These are phyloP conservation scores for Rhizopogon vesiculosus DNA, from an alignment of 768 basidiomycete genomes.

Conservation along the genomic window DNA sequence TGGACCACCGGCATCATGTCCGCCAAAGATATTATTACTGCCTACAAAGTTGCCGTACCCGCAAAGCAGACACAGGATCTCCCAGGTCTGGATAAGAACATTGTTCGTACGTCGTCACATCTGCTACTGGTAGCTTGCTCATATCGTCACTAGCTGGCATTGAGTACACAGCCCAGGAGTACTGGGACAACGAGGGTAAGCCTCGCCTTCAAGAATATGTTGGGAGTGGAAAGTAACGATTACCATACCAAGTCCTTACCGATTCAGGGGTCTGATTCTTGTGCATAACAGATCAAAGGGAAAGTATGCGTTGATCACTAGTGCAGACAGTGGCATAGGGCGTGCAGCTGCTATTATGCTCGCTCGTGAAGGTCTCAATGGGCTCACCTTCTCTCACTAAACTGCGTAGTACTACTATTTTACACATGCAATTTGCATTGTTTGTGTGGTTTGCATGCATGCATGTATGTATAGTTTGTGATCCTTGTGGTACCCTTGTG, in stretches of 20 bases:
- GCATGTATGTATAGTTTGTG: no score
- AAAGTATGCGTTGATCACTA: slow-evolving; percentile 17
- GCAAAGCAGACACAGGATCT: slow-evolving; percentile 41
- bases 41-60: slow-evolving; percentile 30
- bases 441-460: no score
- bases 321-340: slow-evolving; percentile 48
- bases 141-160: slow-evolving; percentile 21
- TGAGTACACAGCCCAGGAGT: slow-evolving; percentile 38
- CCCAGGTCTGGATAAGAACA: slow-evolving; percentile 45
- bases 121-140: neutral
- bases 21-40: slow-evolving; percentile 26
- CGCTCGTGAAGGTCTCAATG: slow-evolving; percentile 46
- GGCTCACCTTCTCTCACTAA: slow-evolving; percentile 49
- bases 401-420: no score
- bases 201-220: slow-evolving; percentile 47
- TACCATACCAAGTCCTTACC: neutral
- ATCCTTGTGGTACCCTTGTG: no score
- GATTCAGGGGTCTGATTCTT: neutral
- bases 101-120: slow-evolving; percentile 31
- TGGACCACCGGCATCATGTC: neutral
- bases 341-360: slow-evolving; percentile 45
- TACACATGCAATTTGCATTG: no score
- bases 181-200: slow-evolving; percentile 48
- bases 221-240: slow-evolving; percentile 40
- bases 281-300: neutral